These are phyloP conservation scores for Cupressus sempervirens DNA, from an alignment of 75 land plant genomes.

Conservation along the genomic window DNA sequence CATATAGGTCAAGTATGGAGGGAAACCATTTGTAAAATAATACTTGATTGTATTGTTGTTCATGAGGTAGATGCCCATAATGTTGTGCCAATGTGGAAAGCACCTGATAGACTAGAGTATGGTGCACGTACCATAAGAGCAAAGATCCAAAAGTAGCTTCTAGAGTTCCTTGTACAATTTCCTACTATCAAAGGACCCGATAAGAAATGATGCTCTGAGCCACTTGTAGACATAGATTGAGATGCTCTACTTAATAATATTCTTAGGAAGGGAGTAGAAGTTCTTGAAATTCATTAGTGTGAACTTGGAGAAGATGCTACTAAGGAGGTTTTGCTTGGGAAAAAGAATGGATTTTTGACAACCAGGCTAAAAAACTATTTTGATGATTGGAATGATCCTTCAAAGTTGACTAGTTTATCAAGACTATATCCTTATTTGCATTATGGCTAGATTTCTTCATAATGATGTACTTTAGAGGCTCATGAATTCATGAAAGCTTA, in stretches of 20 bases:
- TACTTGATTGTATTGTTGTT: constrained; percentile 37
- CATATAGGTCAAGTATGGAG: constrained; percentile 54
- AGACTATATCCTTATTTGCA: constrained; percentile 93
- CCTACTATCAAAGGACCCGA: constrained; percentile 35
- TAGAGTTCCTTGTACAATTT: constrained; percentile 79
- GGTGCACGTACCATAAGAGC: constrained; percentile 78
- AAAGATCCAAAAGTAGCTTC: constrained; percentile 73
- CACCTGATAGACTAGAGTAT: constrained; percentile 82
- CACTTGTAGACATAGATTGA: constrained; percentile 58
- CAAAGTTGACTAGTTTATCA: constrained; percentile 68
- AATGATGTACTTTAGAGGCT: constrained; percentile 90
- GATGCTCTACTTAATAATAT: constrained; percentile 59
- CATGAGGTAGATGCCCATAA: constrained; percentile 98
- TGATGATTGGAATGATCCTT: constrained; percentile 77
- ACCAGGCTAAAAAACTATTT: constrained; percentile 59
- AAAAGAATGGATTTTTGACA: constrained; percentile 67
- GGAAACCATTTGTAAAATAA: constrained; percentile 51
- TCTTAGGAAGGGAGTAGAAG: constrained; percentile 83
- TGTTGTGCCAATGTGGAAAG: constrained; percentile 88
- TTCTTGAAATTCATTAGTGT: constrained; percentile 91
- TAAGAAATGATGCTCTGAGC: constrained; percentile 36
- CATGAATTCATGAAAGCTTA: constrained; percentile 38
- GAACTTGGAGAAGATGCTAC: constrained; percentile 88
- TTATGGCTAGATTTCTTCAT: constrained; percentile 92
- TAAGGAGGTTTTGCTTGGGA: constrained; percentile 72